phyloP scores from a whole-genome alignment of 805 yeast genomes.

The Pichia exigua region DNA sequence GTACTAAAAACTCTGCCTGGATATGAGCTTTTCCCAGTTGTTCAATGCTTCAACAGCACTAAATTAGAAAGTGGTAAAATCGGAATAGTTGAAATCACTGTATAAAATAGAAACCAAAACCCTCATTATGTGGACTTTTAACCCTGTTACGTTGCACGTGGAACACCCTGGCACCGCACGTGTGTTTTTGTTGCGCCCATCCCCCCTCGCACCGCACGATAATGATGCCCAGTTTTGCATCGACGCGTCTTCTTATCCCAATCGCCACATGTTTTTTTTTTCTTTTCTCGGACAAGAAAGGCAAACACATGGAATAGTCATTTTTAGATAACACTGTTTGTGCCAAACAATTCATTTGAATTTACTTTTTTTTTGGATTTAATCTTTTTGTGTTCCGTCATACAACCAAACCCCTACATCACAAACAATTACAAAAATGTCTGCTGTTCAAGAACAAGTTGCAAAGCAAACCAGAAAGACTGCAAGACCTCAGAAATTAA shows the following conservation, averaged over 20 bases:
- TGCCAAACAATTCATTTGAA: not conserved
- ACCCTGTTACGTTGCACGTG: not conserved
- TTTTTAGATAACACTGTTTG: not conserved
- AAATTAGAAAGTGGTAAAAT: constrained; percentile 2
- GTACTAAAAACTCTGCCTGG: not conserved
- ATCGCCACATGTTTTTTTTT: not conserved
- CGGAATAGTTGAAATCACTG: constrained; percentile 5
- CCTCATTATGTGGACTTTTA: not conserved
- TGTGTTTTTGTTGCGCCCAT: not conserved
- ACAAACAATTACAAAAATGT: constrained; percentile 17
- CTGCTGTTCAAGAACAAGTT: constrained; percentile 71
- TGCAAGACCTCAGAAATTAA: constrained; percentile 87
- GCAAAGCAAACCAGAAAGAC: constrained; percentile 88
- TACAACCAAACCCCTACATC: not conserved
- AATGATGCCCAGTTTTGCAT: not conserved
- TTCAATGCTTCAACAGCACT: constrained; percentile 12
- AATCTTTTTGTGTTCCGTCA: not conserved
- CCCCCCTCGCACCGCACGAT: not conserved
- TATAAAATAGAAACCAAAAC: not conserved
- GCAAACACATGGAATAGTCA: not conserved
- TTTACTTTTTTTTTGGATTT: not conserved
- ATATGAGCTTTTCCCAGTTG: constrained; percentile 21
- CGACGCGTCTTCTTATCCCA: not conserved
- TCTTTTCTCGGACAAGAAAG: not conserved
- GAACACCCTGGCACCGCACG: constrained; percentile 9